phyloP scores from a whole-genome alignment of 108 stramenopile species.

The Hondaea fermentalgiana region DNA sequence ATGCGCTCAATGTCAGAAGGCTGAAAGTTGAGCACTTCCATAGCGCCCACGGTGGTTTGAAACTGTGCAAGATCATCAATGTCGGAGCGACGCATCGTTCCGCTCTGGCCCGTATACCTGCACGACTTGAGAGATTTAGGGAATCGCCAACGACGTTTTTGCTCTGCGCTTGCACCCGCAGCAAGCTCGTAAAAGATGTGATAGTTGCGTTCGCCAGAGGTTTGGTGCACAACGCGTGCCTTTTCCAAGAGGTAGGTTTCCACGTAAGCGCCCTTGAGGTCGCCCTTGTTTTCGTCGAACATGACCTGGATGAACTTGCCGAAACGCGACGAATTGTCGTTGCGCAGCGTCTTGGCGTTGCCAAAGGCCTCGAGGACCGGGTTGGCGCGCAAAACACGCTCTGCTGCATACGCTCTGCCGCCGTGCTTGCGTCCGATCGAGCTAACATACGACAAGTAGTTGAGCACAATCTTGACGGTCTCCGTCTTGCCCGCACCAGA shows the following conservation, averaged over 20 bases:
- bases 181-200: slow-evolving; percentile 80
- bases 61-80: neutral
- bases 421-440: slow-evolving; percentile 39
- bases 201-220: slow-evolving; percentile 75
- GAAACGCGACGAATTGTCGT: slow-evolving; percentile 20
- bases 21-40: slow-evolving; percentile 19
- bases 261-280: slow-evolving; percentile 65
- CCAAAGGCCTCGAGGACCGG: slow-evolving; percentile 21
- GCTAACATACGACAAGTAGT: slow-evolving; percentile 75
- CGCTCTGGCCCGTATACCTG: neutral
- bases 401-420: slow-evolving; percentile 61
- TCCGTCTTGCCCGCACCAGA: slow-evolving; percentile 93
- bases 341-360: slow-evolving; percentile 22
- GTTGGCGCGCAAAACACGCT: slow-evolving; percentile 33
- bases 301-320: slow-evolving; percentile 59
- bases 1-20: slow-evolving; percentile 8
- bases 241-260: slow-evolving; percentile 93
- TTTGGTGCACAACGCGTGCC: slow-evolving; percentile 23
- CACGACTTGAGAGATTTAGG: neutral
- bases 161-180: slow-evolving; percentile 2
- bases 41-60: neutral
- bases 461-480: slow-evolving; percentile 85
- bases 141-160: slow-evolving; percentile 24
- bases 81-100: neutral
- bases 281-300: slow-evolving; percentile 57